phyloP scores from a whole-genome alignment of 345 rosid species.

The Brassica rapa region DNA sequence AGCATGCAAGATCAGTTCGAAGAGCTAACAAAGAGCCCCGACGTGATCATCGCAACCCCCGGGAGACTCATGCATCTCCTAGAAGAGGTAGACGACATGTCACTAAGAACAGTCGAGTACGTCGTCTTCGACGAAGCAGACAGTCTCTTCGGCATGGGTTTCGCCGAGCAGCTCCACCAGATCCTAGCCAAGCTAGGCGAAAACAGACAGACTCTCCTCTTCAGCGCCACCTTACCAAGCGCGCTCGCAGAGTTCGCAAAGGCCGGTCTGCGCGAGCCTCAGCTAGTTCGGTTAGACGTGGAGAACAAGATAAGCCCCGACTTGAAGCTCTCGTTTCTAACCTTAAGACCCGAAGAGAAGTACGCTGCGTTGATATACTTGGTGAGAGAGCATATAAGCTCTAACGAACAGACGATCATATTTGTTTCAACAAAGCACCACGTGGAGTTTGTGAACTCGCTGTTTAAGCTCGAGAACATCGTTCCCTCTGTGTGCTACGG shows the following conservation, averaged over 20 bases:
- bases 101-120: conserved; percentile 80
- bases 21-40: conserved; percentile 88
- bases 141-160: conserved; percentile 88
- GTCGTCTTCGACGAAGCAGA: conserved; percentile 98
- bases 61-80: conserved; percentile 96
- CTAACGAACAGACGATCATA: conserved; percentile 76
- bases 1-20: conserved; percentile 93
- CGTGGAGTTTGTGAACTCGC: conserved; percentile 80
- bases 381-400: conserved; percentile 75
- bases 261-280: conserved; percentile 94
- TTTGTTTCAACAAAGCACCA: conserved; percentile 98
- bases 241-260: conserved; percentile 95
- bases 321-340: conserved; percentile 64
- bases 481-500: conserved; percentile 92
- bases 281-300: conserved; percentile 86
- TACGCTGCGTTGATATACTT: conserved; percentile 79
- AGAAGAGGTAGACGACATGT: conserved; percentile 87
- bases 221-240: conserved; percentile 95
- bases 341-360: conserved; percentile 88
- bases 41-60: conserved; percentile 91
- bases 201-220: conserved; percentile 91
- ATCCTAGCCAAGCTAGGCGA: conserved; percentile 80
- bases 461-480: conserved; percentile 82
- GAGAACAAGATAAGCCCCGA: conserved; percentile 96
- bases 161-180: conserved; percentile 84